phyloP scores from a whole-genome alignment of 23 red algal genomes.

The Agarophyton chilense region DNA sequence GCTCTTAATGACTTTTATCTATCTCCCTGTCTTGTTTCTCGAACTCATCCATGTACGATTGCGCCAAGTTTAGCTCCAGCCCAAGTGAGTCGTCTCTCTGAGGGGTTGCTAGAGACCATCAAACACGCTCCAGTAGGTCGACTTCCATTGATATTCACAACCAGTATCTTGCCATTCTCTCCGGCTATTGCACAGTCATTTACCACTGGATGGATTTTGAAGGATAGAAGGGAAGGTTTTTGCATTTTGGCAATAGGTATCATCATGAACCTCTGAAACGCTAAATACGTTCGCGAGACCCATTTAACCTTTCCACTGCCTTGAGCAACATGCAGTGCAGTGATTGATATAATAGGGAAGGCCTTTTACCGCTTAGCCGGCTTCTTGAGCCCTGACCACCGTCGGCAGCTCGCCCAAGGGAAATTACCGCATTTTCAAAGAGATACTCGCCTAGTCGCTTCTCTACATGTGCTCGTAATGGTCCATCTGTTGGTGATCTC shows the following conservation, averaged over 20 bases:
- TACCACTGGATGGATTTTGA: neutral
- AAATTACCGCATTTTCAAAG: neutral
- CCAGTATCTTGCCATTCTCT: no score
- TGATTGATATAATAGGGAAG: neutral
- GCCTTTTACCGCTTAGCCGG: neutral
- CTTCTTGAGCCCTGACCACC: neutral
- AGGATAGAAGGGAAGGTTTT: neutral
- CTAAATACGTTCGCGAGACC: neutral
- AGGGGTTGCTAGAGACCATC: slow-evolving; percentile 13
- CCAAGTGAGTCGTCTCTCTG: neutral
- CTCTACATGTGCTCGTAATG: no score
- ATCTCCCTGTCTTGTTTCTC: no score
- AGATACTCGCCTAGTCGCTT: neutral
- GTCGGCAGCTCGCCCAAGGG: neutral
- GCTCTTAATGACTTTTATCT: no score
- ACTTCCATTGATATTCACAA: no score
- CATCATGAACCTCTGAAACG: neutral
- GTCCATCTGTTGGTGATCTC: no score
- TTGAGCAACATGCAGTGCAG: neutral
- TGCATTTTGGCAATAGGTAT: neutral
- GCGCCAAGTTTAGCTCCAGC: neutral
- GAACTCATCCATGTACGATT: no score
- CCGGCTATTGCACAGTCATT: neutral
- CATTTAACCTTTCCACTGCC: neutral
- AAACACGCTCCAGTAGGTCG: no score